Conservation (phyloP, 805 yeast genomes). For the Cyberlindnera subsufficiens region DNA sequence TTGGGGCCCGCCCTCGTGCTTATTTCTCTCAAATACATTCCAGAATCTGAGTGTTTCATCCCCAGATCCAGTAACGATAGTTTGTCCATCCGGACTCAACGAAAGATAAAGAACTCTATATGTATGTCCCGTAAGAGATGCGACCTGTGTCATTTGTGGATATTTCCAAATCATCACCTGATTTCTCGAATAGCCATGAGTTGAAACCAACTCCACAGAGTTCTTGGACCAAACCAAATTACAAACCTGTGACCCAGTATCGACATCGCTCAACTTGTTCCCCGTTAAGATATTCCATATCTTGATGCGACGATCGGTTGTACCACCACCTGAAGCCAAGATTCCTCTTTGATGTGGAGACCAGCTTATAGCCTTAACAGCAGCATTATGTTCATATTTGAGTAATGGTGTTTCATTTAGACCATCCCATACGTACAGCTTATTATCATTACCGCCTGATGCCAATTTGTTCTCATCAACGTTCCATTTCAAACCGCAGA, state of each 20-base stretch:
- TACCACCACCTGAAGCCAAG: slow-evolving; percentile 94
- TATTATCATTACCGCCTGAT: slow-evolving; percentile 93
- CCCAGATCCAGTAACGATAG: slow-evolving; percentile 97
- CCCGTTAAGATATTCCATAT: slow-evolving; percentile 91
- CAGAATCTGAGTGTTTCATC: slow-evolving; percentile 95
- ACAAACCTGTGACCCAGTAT: slow-evolving; percentile 95
- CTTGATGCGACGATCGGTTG: slow-evolving; percentile 85
- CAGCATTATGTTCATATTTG: slow-evolving; percentile 86
- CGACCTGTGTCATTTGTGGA: slow-evolving; percentile 85
- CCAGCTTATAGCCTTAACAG: slow-evolving; percentile 96
- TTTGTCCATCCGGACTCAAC: slow-evolving; percentile 92
- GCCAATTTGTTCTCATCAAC: slow-evolving; percentile 87
- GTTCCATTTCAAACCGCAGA: slow-evolving; percentile 95
- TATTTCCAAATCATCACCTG: slow-evolving; percentile 93
- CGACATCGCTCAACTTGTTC: slow-evolving; percentile 65
- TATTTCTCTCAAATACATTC: slow-evolving; percentile 85
- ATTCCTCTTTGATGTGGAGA: slow-evolving; percentile 95
- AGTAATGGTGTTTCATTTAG: slow-evolving; percentile 56
- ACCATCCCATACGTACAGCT: slow-evolving; percentile 84
- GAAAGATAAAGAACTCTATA: slow-evolving; percentile 86
- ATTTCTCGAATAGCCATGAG: slow-evolving; percentile 90
- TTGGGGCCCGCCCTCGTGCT: slow-evolving; percentile 49
- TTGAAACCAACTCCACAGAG: slow-evolving; percentile 86
- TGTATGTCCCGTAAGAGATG: slow-evolving; percentile 91
- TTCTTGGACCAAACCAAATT: slow-evolving; percentile 90